Conservation (phyloP, 345 rosid genomes). For the Salix dunnii region DNA sequence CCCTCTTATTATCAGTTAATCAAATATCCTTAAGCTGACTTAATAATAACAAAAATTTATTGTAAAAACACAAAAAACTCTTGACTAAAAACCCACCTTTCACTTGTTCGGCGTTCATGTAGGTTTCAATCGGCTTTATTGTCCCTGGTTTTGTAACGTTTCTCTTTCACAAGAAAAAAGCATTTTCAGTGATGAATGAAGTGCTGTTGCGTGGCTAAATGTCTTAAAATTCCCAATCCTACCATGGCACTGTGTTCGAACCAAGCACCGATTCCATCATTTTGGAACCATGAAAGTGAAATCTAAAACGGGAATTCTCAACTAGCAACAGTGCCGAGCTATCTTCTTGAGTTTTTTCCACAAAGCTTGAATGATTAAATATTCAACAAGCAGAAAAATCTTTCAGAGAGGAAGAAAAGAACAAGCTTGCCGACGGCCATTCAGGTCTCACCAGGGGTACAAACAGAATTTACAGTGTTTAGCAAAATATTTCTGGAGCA, state of each 20-base stretch:
- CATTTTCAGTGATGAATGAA: too few relatives aligned
- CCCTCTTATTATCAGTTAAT: too few relatives aligned
- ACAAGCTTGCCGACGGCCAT: not conserved
- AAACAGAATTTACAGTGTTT: not conserved
- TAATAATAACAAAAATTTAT: too few relatives aligned
- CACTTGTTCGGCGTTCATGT: too few relatives aligned
- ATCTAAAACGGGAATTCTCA: not conserved
- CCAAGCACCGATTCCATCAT: not conserved
- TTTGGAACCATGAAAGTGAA: not conserved
- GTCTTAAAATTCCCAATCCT: too few relatives aligned
- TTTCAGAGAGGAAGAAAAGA: not conserved
- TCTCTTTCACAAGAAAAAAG: too few relatives aligned
- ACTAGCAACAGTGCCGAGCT: not conserved
- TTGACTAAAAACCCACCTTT: too few relatives aligned
- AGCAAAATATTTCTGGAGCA: not conserved
- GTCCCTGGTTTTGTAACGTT: too few relatives aligned
- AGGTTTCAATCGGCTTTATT: too few relatives aligned
- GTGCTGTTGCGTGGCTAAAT: too few relatives aligned
- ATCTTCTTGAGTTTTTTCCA: not conserved
- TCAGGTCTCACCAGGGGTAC: not conserved
- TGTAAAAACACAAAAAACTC: too few relatives aligned
- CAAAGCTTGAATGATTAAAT: not conserved
- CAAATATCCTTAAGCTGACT: too few relatives aligned
- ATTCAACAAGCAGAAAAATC: not conserved
- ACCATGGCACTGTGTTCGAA: not conserved